Evolutionary conservation across 2,329 filamentous ascomycete genomes (phyloP).

Genomic region (Alternaria consortialis): DNA sequence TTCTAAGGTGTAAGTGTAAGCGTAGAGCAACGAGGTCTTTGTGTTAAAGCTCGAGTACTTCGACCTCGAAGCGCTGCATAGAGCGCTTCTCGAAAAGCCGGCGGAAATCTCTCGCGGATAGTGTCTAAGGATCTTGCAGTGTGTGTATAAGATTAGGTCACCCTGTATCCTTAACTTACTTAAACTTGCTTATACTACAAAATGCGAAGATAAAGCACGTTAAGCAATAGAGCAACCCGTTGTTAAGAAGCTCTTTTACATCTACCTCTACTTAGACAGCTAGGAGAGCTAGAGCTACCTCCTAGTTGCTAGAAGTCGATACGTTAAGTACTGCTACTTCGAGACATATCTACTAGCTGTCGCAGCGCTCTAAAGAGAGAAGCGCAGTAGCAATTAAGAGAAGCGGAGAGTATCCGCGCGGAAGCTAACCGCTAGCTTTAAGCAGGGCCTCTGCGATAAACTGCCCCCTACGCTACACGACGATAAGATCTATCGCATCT

Average conservation of each 20-base stretch:
- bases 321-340: slow-evolving; percentile 19
- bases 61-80: neutral
- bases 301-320: slow-evolving; percentile 7
- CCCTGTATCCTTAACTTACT: slow-evolving; percentile 11
- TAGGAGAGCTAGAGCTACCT: slow-evolving; percentile 12
- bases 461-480: slow-evolving; percentile 7
- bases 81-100: slow-evolving; percentile 1
- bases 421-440: slow-evolving; percentile 11
- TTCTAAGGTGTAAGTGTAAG: too few species aligned
- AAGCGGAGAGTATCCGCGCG: slow-evolving; percentile 2
- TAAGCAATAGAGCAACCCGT: slow-evolving; percentile 4
- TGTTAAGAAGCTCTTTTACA: slow-evolving; percentile 7
- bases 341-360: slow-evolving; percentile 15
- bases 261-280: slow-evolving; percentile 11
- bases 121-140: slow-evolving; percentile 13
- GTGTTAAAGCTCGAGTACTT: slow-evolving; percentile 9
- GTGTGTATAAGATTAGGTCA: slow-evolving; percentile 12
- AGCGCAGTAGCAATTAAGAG: slow-evolving; percentile 3
- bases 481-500: neutral
- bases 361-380: slow-evolving; percentile 8
- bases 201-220: neutral
- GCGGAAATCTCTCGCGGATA: neutral
- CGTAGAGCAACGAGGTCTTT: neutral
- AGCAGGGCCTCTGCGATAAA: neutral
- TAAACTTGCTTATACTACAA: neutral